Conservation (phyloP, 1,284 basidiomycete genomes). For the Ganoderma sinense region DNA sequence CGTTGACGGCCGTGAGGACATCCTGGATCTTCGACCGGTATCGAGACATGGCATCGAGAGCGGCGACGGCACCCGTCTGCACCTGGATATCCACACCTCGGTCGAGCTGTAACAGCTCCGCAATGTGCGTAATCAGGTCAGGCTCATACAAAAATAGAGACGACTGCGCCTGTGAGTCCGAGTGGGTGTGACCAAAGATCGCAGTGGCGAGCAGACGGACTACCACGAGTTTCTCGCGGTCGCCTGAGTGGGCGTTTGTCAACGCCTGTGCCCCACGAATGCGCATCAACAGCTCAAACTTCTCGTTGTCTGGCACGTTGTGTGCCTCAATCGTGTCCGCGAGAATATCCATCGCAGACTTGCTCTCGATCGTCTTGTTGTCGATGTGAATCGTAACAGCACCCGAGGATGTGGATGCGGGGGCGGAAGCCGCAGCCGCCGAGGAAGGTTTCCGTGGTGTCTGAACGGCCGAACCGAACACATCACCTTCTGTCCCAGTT, state of each 20-base stretch:
- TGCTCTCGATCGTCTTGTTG: slow-evolving; percentile 63
- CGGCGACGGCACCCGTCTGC: slow-evolving; percentile 86
- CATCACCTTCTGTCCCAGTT: slow-evolving; percentile 53
- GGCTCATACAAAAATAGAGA: slow-evolving; percentile 95
- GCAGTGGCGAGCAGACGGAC: slow-evolving; percentile 89
- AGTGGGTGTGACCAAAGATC: slow-evolving; percentile 87
- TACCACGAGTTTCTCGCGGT: slow-evolving; percentile 84
- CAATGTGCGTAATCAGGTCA: slow-evolving; percentile 85
- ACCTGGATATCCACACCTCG: slow-evolving; percentile 71
- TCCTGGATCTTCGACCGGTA: slow-evolving; percentile 88
- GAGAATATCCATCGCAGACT: slow-evolving; percentile 77
- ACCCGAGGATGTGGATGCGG: slow-evolving; percentile 46
- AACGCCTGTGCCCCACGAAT: slow-evolving; percentile 83
- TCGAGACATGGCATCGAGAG: slow-evolving; percentile 89
- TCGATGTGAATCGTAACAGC: slow-evolving; percentile 74
- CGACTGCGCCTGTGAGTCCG: slow-evolving; percentile 81
- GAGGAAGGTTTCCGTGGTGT: slow-evolving; percentile 38
- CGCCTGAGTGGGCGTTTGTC: slow-evolving; percentile 60
- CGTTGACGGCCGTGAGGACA: slow-evolving; percentile 91
- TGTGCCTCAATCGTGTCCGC: slow-evolving; percentile 79
- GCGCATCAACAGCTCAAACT: slow-evolving; percentile 90
- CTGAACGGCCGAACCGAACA: slow-evolving; percentile 50
- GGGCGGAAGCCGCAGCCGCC: slow-evolving; percentile 23
- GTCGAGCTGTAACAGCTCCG: slow-evolving; percentile 89
- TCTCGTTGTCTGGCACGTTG: slow-evolving; percentile 83